Base-by-base conservation (phyloP, 2,329 filamentous ascomycete species). In the Myriosclerotinia curreyana region DNA sequence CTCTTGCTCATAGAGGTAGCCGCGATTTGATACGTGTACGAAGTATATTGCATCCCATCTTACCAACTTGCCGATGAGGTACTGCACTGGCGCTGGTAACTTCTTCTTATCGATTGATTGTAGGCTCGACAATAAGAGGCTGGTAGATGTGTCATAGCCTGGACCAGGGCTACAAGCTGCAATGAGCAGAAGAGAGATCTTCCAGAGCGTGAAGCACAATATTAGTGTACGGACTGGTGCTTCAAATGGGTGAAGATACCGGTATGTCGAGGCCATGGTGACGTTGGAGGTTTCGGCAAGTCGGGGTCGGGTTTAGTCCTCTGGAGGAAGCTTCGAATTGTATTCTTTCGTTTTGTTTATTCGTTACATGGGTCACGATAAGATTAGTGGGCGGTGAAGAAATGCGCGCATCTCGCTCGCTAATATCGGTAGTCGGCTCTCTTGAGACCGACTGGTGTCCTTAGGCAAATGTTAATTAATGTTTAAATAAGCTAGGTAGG, bases 31-130 rank as follows among this genome's bases (percentile, higher is more conserved):
- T 52, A 80, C 75, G 68, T 86, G 82, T 65, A 87, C 78, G 72
- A 88, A 94, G 75, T 94, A 95, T 69, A 96, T 80, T 40, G 87
- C 89, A 75, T 96, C 91, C 91, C 91, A 96, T 74, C 90, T 82
- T 8, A 86, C 86, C 65, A 95, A 78, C 51, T 85, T 85, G 42
- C 59, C 63, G 36, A 68, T 60, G 6, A 73, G 20, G 52, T 70
- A 66, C 51, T 65, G 62, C 49, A 69, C 58, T 64, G 60, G 59
- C 63, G 71, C 25, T 66, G 63, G 67, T 25, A 69, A 44, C 17
- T 64, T 49, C 53, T 62, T 65, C 38, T 52, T 58, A 64, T 67
- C 55, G 59, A 74, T 44, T n/a, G 51, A 52, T 8, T 71, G 63
- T 71, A 64, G 25, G 31, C 50, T 62, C 15, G 66, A 78, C 73